Conservation (phyloP, 257 asterid species). For the Leonotis leonurus region DNA sequence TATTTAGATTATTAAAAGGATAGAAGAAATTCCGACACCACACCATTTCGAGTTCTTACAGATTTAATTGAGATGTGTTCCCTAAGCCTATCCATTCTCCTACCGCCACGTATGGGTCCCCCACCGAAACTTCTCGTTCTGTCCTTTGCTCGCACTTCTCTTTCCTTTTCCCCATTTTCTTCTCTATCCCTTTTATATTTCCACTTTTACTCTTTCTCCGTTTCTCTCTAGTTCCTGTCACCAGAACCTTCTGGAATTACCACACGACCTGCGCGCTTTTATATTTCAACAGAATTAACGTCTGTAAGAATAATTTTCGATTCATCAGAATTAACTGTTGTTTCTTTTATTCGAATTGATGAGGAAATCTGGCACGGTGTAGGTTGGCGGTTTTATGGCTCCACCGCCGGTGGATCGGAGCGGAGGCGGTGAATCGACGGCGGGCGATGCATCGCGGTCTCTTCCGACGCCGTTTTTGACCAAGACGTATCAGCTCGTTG, state of each 20-base stretch:
- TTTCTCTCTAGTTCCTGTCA: no score
- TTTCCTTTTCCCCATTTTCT: neutral
- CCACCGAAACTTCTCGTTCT: constrained; percentile 42
- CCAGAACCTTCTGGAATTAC: constrained; percentile 68
- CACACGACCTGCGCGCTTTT: constrained; percentile 14
- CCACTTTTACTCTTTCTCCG: neutral
- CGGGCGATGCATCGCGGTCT: constrained; percentile 44
- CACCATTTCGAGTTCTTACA: neutral
- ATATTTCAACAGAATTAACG: constrained; percentile 24
- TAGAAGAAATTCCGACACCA: constrained; percentile 13
- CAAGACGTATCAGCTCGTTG: constrained; percentile 81
- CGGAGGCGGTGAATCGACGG: constrained; percentile 40
- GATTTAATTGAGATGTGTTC: constrained; percentile 16
- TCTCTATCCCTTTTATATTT: neutral
- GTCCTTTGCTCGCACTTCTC: constrained; percentile 13
- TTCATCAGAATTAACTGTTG: neutral
- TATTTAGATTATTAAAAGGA: no score
- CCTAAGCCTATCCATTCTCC: constrained; percentile 4
- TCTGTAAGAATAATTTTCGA: neutral
- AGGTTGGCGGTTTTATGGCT: constrained; percentile 27
- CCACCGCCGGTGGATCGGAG: constrained; percentile 48
- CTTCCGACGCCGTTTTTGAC: constrained; percentile 86
- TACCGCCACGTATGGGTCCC: constrained; percentile 23
- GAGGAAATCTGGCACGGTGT: constrained; percentile 1
- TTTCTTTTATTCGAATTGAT: neutral